These are phyloP conservation scores for Backusella westeae DNA, from an alignment of 192 early-diverging fungal genomes.

Conservation along the genomic window DNA sequence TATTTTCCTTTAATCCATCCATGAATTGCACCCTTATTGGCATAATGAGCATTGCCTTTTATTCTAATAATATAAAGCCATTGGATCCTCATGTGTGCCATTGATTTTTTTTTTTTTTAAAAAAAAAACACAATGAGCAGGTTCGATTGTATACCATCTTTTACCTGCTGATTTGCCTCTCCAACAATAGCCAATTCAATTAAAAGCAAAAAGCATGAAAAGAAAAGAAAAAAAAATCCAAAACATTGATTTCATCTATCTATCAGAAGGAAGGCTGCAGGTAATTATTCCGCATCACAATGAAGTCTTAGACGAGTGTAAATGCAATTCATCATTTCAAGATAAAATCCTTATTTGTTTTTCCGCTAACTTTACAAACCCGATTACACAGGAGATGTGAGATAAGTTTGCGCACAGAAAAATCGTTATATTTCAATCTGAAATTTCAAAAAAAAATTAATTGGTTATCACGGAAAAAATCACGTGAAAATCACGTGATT, in stretches of 20 bases:
- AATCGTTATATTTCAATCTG: neutral
- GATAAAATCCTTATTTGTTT: neutral
- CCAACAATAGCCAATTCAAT: too few relatives aligned
- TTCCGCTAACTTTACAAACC: neutral
- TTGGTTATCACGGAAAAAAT: neutral
- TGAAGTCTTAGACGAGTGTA: conserved; percentile 2
- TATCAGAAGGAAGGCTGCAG: conserved; percentile 2
- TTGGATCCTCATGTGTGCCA: too few relatives aligned
- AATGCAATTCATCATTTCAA: conserved; percentile 6
- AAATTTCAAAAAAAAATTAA: neutral
- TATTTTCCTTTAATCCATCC: neutral
- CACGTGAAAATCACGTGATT: neutral
- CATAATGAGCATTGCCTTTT: neutral
- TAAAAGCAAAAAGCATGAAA: too few relatives aligned
- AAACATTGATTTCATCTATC: neutral
- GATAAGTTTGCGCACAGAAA: neutral
- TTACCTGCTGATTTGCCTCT: too few relatives aligned
- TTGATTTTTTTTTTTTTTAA: too few relatives aligned
- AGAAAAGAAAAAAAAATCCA: neutral
- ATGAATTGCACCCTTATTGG: neutral
- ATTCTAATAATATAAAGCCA: too few relatives aligned
- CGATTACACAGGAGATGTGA: neutral
- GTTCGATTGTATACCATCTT: too few relatives aligned
- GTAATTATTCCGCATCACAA: neutral
- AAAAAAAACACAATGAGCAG: too few relatives aligned